Percentiles rank a stretch among this genome's conserved stretches.
Conservation (phyloP, 1,139 yeast genomes). For the Scheffersomyces segobiensis region DNA sequence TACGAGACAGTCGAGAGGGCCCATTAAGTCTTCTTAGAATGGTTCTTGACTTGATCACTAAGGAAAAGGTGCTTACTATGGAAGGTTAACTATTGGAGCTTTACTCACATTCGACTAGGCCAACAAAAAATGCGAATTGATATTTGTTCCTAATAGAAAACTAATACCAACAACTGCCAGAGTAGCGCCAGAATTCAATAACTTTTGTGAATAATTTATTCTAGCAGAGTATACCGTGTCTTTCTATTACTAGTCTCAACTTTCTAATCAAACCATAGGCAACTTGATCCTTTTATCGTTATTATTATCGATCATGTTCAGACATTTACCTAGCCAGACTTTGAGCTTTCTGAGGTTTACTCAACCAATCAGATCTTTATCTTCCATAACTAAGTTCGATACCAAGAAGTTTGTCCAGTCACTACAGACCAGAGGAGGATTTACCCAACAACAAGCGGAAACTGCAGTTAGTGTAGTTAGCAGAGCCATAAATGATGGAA, state of each 20-base stretch:
- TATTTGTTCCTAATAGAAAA: not conserved
- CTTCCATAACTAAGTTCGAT: slow-evolving; percentile 61
- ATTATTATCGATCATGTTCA: not conserved
- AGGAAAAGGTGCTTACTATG: not conserved
- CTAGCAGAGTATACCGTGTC: not conserved
- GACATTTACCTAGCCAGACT: not conserved
- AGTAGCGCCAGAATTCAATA: not conserved
- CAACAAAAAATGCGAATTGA: not conserved
- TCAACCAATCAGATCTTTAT: slow-evolving; percentile 13
- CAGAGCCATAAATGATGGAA: slow-evolving; percentile 80
- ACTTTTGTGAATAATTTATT: no score
- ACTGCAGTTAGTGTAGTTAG: slow-evolving; percentile 76
- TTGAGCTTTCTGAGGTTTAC: not conserved
- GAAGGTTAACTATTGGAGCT: not conserved
- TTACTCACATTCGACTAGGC: not conserved
- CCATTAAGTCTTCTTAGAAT: not conserved
- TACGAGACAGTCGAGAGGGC: not conserved
- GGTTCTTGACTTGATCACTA: not conserved
- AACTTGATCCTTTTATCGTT: not conserved
- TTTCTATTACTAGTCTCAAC: not conserved
- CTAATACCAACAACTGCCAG: not conserved
- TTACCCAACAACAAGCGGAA: slow-evolving; percentile 74
- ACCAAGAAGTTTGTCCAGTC: slow-evolving; percentile 74
- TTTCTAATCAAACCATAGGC: no score
- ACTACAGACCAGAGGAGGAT: slow-evolving; percentile 67